Base-by-base conservation (phyloP, 352 stramenopile species). In the Elongisporangium undulatum region DNA sequence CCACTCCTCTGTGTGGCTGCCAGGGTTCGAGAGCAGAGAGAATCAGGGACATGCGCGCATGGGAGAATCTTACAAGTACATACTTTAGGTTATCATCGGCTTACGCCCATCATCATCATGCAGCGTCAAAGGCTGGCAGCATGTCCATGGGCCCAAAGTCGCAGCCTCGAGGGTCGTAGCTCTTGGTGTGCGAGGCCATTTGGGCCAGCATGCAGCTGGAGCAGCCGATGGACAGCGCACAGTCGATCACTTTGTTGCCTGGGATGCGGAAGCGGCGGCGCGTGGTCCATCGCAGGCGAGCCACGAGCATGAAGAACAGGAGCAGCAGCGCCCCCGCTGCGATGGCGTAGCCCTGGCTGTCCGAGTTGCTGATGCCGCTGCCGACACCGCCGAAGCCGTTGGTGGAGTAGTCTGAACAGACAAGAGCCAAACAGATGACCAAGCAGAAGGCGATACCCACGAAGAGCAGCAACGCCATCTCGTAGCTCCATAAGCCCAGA, bases 111-210 rank as follows among this genome's bases (percentile, higher is more conserved):
- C 26, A 38, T 12, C 26, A 12, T 38, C 26, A 45, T 45, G 34
- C 34, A 17, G 34, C 34, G 13, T 45, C 34, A 48, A 67, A 75
- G 23, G 53, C 68, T 45, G 75, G 78, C 49, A 88, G 41, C n/a
- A 59, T 78, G 61, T 89, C 79, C 13, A 72, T 60, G 1, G 75
- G 75, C 22, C 68, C 61, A 51, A 87, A 85, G n/a, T 66, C 63
- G 59, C 77, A 90, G 38, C 67, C 69, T 15, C 75, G 66, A 1
- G 77, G 75, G 38, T 29, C 67, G 65, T 86, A 87, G 62, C 76
- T 85, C 55, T 80, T 81, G 55, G 83, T 67, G 53, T 90, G 79
- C 20, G 77, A 72, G 2, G 75, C 75, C 66, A 90, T 82, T 59
- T 90, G 79, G n/a, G 79, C 75, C 34, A 81, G 75, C 6, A 67